phyloP scores from a whole-genome alignment of 2,329 filamentous ascomycete species.

The Colletotrichum liriopes region DNA sequence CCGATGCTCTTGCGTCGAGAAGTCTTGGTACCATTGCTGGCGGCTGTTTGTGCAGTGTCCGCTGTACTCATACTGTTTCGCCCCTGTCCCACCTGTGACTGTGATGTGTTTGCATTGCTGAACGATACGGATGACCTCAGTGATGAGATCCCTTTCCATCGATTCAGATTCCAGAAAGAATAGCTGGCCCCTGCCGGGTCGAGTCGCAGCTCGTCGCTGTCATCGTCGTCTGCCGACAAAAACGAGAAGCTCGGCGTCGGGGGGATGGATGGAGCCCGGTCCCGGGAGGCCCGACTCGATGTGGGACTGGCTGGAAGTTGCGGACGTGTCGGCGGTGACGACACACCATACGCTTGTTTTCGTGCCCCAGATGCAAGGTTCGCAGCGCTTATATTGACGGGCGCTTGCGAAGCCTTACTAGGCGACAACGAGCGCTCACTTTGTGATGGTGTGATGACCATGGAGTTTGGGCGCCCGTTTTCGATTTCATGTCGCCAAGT shows the following conservation, averaged over 20 bases:
- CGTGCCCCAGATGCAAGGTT: constrained; percentile 64
- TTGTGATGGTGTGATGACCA: constrained; percentile 56
- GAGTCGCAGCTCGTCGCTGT: constrained; percentile 55
- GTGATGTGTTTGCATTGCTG: constrained; percentile 28
- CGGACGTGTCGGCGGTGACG: constrained; percentile 45
- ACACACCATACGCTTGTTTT: constrained; percentile 59
- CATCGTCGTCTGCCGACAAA: constrained; percentile 60
- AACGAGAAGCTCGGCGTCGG: constrained; percentile 72
- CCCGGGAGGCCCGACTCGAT: constrained; percentile 49
- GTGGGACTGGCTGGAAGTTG: constrained; percentile 57
- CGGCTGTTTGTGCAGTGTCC: constrained; percentile 22
- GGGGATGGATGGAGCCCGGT: constrained; percentile 53
- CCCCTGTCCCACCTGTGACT: constrained; percentile 20
- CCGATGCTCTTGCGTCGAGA: constrained; percentile 48
- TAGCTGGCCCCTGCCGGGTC: constrained; percentile 60
- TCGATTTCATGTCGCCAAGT: constrained; percentile 85
- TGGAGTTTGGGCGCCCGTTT: constrained; percentile 56
- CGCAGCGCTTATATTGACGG: constrained; percentile 54
- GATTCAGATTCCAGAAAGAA: constrained; percentile 72
- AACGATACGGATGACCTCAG: constrained; percentile 36
- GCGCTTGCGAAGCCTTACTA: constrained; percentile 57
- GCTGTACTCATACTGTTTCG: constrained; percentile 37
- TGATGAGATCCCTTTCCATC: constrained; percentile 64
- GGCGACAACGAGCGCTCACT: constrained; percentile 72
- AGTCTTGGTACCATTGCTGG: constrained; percentile 42